These are phyloP conservation scores for Aureobasidium sp. DNA, from an alignment of 2,329 filamentous ascomycete genomes.

Conservation along the genomic window DNA sequence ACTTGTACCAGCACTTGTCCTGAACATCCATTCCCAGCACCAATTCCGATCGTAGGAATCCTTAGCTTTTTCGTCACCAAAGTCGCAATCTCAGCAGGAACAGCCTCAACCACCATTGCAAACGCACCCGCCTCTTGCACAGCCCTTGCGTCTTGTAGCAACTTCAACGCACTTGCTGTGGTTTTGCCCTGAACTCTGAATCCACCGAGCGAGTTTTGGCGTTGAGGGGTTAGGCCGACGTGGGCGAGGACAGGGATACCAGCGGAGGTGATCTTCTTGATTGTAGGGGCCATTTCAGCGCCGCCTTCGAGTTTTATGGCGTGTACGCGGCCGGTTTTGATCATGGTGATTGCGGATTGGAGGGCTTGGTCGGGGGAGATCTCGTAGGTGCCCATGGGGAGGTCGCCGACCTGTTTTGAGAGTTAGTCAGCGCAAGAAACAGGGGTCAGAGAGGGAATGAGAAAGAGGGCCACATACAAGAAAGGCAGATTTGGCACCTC, in stretches of 20 bases:
- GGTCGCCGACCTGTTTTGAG: constrained; percentile 77
- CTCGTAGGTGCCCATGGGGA: constrained; percentile 98
- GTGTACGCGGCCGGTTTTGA: constrained; percentile 93
- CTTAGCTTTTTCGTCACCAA: constrained; percentile 82
- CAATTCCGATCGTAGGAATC: constrained; percentile 96
- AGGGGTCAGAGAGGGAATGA: background rate
- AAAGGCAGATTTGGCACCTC: constrained; percentile 85
- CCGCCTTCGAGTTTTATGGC: constrained; percentile 95
- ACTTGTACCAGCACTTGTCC: constrained; percentile 98
- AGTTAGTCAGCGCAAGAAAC: background rate
- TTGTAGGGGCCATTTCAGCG: constrained; percentile 86
- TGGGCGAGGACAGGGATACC: constrained; percentile 97
- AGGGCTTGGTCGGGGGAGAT: constrained; percentile 88
- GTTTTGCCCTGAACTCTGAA: constrained; percentile 98
- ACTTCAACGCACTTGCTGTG: constrained; percentile 71
- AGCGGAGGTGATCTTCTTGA: constrained; percentile 83
- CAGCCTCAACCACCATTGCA: constrained; percentile 88
- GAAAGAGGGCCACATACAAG: constrained; percentile 64
- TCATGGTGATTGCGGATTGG: constrained; percentile 83
- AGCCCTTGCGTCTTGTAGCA: constrained; percentile 88
- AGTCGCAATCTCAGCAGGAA: constrained; percentile 85
- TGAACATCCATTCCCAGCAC: constrained; percentile 90
- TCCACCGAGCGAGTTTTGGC: constrained; percentile 91
- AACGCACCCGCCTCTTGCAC: constrained; percentile 94
- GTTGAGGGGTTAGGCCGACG: constrained; percentile 92